Conservation (phyloP, 371 early-diverging fungal species). For the Catenaria anguillulae region DNA sequence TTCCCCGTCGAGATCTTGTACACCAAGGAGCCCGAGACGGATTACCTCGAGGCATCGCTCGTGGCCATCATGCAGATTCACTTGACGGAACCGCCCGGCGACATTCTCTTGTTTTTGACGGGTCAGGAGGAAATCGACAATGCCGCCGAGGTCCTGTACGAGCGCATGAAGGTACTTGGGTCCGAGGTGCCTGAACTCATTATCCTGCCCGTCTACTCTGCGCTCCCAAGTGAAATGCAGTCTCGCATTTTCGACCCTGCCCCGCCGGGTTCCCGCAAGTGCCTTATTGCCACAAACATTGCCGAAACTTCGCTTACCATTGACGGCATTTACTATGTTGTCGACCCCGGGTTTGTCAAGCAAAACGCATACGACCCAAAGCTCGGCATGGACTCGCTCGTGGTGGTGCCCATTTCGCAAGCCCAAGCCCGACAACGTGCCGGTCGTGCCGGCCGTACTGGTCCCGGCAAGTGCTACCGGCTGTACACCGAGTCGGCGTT, state of each 20-base stretch:
- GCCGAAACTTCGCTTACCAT: conserved; percentile 99
- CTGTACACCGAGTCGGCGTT: conserved; percentile 93
- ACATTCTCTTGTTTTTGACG: conserved; percentile 94
- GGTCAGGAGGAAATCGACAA: conserved; percentile 97
- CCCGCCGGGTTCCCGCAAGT: conserved; percentile 78
- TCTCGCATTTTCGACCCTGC: conserved; percentile 88
- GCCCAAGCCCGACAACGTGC: conserved; percentile 90
- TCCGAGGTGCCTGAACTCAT: conserved; percentile 82
- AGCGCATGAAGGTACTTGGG: conserved; percentile 92
- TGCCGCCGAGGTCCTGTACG: conserved; percentile 75
- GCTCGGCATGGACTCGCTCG: conserved; percentile 84
- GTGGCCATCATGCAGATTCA: conserved; percentile 95
- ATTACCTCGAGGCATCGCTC: conserved; percentile 83
- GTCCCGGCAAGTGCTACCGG: conserved; percentile 91
- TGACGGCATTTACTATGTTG: conserved; percentile 94
- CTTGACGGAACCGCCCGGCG: conserved; percentile 86
- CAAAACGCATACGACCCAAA: conserved; percentile 91
- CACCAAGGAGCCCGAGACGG: conserved; percentile 83
- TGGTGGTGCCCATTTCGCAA: conserved; percentile 88
- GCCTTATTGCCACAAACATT: conserved; percentile 97
- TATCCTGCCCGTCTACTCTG: conserved; percentile 86
- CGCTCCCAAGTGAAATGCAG: conserved; percentile 86
- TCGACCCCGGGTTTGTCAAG: conserved; percentile 97
- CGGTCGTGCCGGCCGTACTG: conserved; percentile 98
- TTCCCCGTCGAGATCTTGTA: conserved; percentile 90